Evolutionary conservation across 495 filamentous ascomycete genomes (phyloP), one percentile per base, ranked within the genome.

Genomic region (Astrocystis sublimbata): DNA sequence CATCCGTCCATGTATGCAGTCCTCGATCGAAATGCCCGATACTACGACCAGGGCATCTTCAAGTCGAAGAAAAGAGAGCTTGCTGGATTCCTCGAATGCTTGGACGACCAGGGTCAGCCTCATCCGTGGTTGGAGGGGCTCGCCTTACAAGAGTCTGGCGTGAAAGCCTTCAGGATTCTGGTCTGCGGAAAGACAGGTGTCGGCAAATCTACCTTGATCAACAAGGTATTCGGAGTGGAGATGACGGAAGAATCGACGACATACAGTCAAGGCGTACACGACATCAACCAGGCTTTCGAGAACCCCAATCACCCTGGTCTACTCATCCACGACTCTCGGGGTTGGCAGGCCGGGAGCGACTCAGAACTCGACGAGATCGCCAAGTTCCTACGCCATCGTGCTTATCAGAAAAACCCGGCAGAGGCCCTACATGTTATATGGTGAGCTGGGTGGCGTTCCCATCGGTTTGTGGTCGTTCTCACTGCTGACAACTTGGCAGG

Each of bases 111-210:
- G 54, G 64, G 23, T 21, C 8, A n/a, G 47, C n/a, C 41, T 17
- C 33, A 50, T 7, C 62, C 57, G 19, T 67, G 65, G 65, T 17
- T 51, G 46, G 62, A 65, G 30, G 47, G 46, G 26, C 15, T 54
- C 12, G 5, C 59, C n/a, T 24, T 68, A 36, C 59, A 70, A 38
- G 62, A 40, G 6, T 65, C 63, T 35, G 62, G 67, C 13, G 53
- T 71, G 9, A 64, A 58, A 35, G 55, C 63, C 1, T 67, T 73
- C 31, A 61, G 71, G 33, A 68, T 74, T 38, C 46, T 74, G 21
- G 68, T 73, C 3, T 73, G 71, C 60, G 72, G 72, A 15, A 73
- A 73, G n/a, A 74, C 72, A 0, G 72, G 72, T 2, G 68, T 71
- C 15, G 72, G 72, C 19, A 74, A 74, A 45, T 74, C 72, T 1